These are phyloP conservation scores for Plectosphaerella cucumerina DNA, from an alignment of 2,329 filamentous ascomycete genomes.

Conservation along the genomic window DNA sequence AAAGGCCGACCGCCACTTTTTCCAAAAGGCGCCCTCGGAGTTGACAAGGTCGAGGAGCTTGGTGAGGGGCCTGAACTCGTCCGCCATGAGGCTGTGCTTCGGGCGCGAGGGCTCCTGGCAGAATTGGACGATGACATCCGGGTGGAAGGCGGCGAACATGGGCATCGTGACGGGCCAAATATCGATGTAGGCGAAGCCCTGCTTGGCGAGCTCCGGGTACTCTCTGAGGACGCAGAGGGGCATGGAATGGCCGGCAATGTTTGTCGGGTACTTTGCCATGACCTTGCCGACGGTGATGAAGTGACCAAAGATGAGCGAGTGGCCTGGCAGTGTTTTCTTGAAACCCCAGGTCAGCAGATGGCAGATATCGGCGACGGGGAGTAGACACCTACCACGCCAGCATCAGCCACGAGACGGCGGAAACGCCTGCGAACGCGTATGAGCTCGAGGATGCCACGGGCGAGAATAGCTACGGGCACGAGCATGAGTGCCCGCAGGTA, in stretches of 20 bases:
- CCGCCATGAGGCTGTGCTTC: constrained; percentile 22
- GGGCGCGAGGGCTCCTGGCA: constrained; percentile 14
- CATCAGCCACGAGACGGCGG: no score
- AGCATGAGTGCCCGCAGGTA: no score
- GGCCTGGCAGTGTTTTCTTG: background rate
- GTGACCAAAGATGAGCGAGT: background rate
- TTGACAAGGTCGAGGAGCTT: constrained; percentile 24
- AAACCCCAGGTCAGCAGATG: background rate
- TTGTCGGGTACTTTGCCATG: background rate
- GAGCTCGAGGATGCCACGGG: no score
- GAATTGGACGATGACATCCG: constrained; percentile 15
- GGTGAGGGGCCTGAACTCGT: constrained; percentile 22
- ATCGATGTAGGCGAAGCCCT: constrained; percentile 19
- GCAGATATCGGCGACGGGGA: background rate
- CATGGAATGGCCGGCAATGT: background rate
- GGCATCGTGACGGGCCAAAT: constrained; percentile 21
- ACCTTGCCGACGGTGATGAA: background rate
- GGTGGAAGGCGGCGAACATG: constrained; percentile 13
- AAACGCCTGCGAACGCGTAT: no score
- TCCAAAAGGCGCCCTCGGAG: constrained; percentile 22
- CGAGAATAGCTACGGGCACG: no score
- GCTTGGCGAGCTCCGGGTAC: constrained; percentile 13
- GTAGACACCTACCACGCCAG: no score
- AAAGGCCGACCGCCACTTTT: constrained; percentile 24
- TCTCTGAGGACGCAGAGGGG: background rate